Evolutionary conservation across 139 green algal species (phyloP).

Genomic region (Eudorina sp.): DNA sequence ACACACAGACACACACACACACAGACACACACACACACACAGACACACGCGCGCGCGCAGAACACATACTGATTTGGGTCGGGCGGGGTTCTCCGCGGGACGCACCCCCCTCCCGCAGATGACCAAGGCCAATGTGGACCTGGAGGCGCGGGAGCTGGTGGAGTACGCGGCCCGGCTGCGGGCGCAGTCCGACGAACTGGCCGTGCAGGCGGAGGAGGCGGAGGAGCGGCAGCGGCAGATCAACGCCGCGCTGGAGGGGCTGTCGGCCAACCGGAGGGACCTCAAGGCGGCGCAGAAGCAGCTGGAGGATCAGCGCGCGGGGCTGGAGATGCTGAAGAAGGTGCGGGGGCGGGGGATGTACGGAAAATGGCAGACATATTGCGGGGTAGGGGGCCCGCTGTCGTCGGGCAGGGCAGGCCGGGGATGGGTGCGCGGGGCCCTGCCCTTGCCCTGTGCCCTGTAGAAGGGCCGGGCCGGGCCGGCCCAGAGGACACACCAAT

Average conservation of each 20-base stretch:
- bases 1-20: too few species aligned
- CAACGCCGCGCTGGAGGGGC: background rate
- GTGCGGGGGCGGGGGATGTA: background rate
- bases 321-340: conserved; percentile 43
- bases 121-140: conserved; percentile 47
- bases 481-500: too few species aligned
- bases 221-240: background rate
- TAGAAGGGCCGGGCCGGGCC: too few species aligned
- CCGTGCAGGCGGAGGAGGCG: conserved; percentile 18
- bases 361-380: background rate
- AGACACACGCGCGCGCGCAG: too few species aligned
- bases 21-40: too few species aligned
- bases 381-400: too few species aligned
- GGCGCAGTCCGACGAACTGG: conserved; percentile 55
- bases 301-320: conserved; percentile 46
- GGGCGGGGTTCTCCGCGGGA: too few species aligned
- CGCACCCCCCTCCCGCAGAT: conserved; percentile 43
- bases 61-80: too few species aligned
- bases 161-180: conserved; percentile 58
- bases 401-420: too few species aligned
- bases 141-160: conserved; percentile 55
- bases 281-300: conserved; percentile 1
- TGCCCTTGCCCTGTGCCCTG: too few species aligned
- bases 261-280: background rate
- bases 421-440: too few species aligned